phyloP scores from a whole-genome alignment of 2,329 filamentous ascomycete genomes.

The Aureobasidium sp. region DNA sequence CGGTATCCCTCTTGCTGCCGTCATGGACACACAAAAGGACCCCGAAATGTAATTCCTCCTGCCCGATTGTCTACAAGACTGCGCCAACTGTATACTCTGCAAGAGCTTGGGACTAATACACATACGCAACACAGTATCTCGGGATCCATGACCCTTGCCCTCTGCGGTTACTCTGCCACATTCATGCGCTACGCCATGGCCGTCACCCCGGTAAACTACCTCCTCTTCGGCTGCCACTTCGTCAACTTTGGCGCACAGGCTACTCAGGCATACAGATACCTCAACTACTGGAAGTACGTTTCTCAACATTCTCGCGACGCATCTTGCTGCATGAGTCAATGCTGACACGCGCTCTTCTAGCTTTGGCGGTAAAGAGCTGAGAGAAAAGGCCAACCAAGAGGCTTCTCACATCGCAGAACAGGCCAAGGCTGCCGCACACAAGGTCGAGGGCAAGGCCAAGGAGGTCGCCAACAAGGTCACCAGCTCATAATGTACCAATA shows the following conservation, averaged over 20 bases:
- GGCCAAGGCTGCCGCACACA: constrained; percentile 19
- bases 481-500: constrained; percentile 5
- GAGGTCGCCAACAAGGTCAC: constrained; percentile 21
- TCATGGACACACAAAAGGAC: constrained; percentile 48
- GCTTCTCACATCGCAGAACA: constrained; percentile 1
- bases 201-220: constrained; percentile 57
- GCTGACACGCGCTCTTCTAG: constrained; percentile 18
- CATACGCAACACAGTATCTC: constrained; percentile 47
- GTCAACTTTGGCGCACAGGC: constrained; percentile 57
- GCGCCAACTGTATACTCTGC: neutral
- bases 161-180: constrained; percentile 54
- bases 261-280: constrained; percentile 55
- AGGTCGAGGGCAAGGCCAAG: constrained; percentile 24
- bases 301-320: neutral
- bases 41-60: constrained; percentile 39
- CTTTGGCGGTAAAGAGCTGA: constrained; percentile 39
- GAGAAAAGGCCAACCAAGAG: constrained; percentile 26
- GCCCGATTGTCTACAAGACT: neutral
- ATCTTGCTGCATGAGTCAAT: neutral
- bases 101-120: constrained; percentile 14
- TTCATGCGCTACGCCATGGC: constrained; percentile 63
- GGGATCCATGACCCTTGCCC: constrained; percentile 55
- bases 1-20: constrained; percentile 47
- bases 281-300: constrained; percentile 50
- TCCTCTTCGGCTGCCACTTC: constrained; percentile 60